Base-by-base conservation (phyloP, 1,139 yeast genomes). In the Debaryomyces udenii region DNA sequence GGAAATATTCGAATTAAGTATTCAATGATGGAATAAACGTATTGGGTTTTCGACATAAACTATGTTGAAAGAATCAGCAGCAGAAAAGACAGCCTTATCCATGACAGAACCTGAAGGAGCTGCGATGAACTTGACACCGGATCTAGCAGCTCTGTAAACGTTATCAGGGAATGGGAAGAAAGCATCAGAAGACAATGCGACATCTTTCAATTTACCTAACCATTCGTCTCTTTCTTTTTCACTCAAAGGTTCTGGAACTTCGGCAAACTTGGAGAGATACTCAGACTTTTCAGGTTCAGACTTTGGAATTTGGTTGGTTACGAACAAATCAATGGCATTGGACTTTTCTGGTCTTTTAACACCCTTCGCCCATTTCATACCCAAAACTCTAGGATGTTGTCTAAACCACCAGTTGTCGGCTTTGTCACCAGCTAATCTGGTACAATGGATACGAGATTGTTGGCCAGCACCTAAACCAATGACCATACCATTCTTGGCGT, bases 111-210 rank as follows among this genome's bases (percentile, higher is more conserved):
- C 99, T 40, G 95, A 81, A 48, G 99, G 96, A 40, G 99, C 99
- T 56, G 96, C 95, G 61, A 93, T 78, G 72, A 74, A 93, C 70
- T 87, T 89, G 56, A 90, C 99, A 65, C 99, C 99, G 18, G 96
- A 86, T 74, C 88, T 83, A 42, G 84, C 96, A 48, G 98, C 98
- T 68, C 99, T 82, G 81, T 91, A 90, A 55, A 94, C 96, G 61
- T 94, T 93, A 70, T 93, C 99, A 51, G 98, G 95, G 93, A 93
- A 93, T 70, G 99, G 99, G 95, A 93, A 93, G 81, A 93, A 93
- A 30, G 99, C 99, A 66, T 93, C 99, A 3, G 97, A 89, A 13
- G 97, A 86, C 56, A 90, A 77, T 7, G 98, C 91, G 46, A 94
- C 99, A 55, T 87, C 83, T 46, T 72, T 79, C 63, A 89, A 78